phyloP scores from a whole-genome alignment of 2,329 filamentous ascomycete species.

The Penicillium sp. region DNA sequence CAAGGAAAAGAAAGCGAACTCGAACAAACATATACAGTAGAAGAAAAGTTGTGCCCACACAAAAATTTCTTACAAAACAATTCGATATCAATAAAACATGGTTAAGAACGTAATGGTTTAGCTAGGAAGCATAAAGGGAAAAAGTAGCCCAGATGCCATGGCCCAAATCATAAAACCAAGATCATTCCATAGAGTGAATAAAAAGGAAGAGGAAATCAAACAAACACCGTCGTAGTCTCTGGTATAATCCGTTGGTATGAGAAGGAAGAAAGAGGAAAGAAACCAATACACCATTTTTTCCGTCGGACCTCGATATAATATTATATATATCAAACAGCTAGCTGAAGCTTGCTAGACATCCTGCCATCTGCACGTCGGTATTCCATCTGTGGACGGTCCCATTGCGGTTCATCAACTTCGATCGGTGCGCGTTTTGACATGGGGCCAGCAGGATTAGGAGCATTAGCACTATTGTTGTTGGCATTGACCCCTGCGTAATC shows the following conservation, averaged over 20 bases:
- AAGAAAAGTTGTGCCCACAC: neutral
- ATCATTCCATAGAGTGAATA: neutral
- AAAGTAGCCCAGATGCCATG: neutral
- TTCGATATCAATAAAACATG: neutral
- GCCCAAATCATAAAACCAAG: neutral
- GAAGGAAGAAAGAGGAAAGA: neutral
- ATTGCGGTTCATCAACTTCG: conserved; percentile 3
- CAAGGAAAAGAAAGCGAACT: neutral
- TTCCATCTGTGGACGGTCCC: conserved; percentile 23
- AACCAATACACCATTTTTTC: neutral
- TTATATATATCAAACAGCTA: conserved; percentile 11
- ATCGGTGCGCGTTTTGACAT: neutral
- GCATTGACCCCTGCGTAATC: conserved; percentile 6
- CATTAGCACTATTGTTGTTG: conserved; percentile 33
- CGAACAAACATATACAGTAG: neutral
- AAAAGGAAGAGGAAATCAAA: neutral
- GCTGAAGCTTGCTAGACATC: conserved; percentile 30
- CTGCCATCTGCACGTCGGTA: conserved; percentile 35
- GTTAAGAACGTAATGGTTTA: neutral
- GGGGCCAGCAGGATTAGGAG: conserved; percentile 10
- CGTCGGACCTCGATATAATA: neutral
- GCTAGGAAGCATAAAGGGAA: neutral
- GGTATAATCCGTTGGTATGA: neutral
- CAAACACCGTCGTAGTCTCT: neutral
- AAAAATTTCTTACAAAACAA: neutral